These are phyloP conservation scores for Fusarium chaquense DNA, from an alignment of 2,329 filamentous ascomycete species.

Conservation along the genomic window DNA sequence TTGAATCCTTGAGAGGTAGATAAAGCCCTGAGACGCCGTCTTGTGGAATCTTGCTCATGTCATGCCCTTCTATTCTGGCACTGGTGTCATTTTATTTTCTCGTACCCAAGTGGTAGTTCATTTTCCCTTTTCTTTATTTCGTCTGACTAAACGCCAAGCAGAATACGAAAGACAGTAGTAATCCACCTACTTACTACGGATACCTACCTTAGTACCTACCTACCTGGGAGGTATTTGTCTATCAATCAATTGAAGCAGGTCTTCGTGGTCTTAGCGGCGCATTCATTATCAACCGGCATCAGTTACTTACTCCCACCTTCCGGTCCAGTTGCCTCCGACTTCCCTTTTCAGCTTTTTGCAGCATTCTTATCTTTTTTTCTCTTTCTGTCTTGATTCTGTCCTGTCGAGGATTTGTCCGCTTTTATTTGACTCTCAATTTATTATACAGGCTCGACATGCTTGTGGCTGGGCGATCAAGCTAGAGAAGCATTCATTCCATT, in stretches of 20 bases:
- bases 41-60: constrained; percentile 31
- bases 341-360: constrained; percentile 17
- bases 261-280: constrained; percentile 38
- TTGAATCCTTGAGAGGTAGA: constrained; percentile 14
- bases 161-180: constrained; percentile 20
- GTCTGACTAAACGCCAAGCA: constrained; percentile 23
- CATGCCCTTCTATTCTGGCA: constrained; percentile 26
- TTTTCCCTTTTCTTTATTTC: constrained; percentile 26
- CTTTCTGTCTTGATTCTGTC: constrained; percentile 24
- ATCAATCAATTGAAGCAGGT: constrained; percentile 40
- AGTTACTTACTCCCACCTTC: constrained; percentile 31
- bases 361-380: neutral
- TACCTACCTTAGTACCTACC: neutral
- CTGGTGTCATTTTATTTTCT: constrained; percentile 26
- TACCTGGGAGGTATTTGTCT: neutral
- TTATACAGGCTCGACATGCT: constrained; percentile 41
- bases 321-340: constrained; percentile 20
- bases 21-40: constrained; percentile 36
- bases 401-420: constrained; percentile 32
- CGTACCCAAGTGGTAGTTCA: constrained; percentile 38
- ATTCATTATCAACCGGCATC: constrained; percentile 36
- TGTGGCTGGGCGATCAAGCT: constrained; percentile 38
- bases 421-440: constrained; percentile 7
- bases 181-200: neutral
- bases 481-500: constrained; percentile 30